Conservation (phyloP, 2,329 filamentous ascomycete species). For the Cladosporium oxysporum region DNA sequence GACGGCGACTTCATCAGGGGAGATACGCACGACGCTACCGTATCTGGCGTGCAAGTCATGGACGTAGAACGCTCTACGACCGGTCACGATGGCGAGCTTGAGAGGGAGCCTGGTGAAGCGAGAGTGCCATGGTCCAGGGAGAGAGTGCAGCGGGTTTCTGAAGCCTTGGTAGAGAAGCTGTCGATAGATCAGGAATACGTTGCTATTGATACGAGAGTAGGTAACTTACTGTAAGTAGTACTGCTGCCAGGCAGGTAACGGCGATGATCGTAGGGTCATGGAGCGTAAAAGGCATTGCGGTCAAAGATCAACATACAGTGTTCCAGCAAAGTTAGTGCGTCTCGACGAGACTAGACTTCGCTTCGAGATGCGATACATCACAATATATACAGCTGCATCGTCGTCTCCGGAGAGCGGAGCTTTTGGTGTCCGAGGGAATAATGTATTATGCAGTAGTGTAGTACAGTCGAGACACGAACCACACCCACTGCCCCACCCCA, state of each 20-base stretch:
- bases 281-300: not conserved
- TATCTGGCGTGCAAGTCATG: slow-evolving; percentile 44
- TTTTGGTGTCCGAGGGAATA: not conserved
- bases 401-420: not conserved
- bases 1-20: slow-evolving; percentile 42
- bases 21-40: slow-evolving; percentile 51
- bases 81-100: slow-evolving; percentile 41
- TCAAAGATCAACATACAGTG: not conserved
- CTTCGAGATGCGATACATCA: not conserved
- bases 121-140: slow-evolving; percentile 35
- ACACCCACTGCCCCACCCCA: not conserved
- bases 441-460: not conserved
- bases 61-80: slow-evolving; percentile 40
- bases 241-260: not conserved
- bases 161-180: slow-evolving; percentile 1
- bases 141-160: slow-evolving; percentile 28
- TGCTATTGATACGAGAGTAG: not conserved
- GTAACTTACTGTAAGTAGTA: not conserved
- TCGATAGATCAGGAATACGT: not conserved
- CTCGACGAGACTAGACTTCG: not conserved
- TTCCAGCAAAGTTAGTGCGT: not conserved
- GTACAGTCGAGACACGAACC: not conserved
- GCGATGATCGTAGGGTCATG: not conserved
- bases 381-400: not conserved
- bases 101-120: slow-evolving; percentile 33